These are phyloP conservation scores for Pseudophaeomoniella oleicola DNA, from an alignment of 2,329 filamentous ascomycete genomes.

Conservation along the genomic window DNA sequence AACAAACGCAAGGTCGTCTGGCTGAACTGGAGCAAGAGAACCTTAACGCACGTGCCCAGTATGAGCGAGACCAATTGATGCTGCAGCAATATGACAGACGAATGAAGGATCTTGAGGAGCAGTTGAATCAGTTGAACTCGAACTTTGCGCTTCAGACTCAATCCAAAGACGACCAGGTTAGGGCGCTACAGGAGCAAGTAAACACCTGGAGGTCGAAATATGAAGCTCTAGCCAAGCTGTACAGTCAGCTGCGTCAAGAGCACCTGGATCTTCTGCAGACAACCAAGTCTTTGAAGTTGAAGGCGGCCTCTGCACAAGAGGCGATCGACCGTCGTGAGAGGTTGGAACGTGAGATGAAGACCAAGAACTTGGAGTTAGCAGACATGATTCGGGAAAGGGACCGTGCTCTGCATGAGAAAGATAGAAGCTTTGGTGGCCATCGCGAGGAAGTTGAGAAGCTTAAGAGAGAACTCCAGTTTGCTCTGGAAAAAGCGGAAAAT, in stretches of 20 bases:
- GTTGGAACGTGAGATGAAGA: slow-evolving; percentile 94
- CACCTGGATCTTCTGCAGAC: slow-evolving; percentile 90
- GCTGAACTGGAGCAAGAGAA: slow-evolving; percentile 94
- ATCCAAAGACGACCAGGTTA: slow-evolving; percentile 90
- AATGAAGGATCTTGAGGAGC: slow-evolving; percentile 82
- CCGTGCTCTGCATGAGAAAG: slow-evolving; percentile 82
- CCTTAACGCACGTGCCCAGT: slow-evolving; percentile 82
- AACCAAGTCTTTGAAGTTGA: slow-evolving; percentile 90
- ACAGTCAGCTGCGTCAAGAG: slow-evolving; percentile 88
- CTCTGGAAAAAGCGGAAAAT: slow-evolving; percentile 81
- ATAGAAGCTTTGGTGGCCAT: slow-evolving; percentile 69
- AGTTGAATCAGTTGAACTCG: slow-evolving; percentile 65
- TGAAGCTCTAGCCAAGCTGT: slow-evolving; percentile 88
- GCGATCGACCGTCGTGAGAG: slow-evolving; percentile 91
- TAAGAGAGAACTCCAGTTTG: slow-evolving; percentile 83
- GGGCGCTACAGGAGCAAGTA: slow-evolving; percentile 85
- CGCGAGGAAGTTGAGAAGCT: slow-evolving; percentile 91
- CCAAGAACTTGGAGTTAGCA: slow-evolving; percentile 95
- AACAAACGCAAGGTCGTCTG: slow-evolving; percentile 89
- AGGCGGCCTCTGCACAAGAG: slow-evolving; percentile 92
- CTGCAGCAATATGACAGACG: slow-evolving; percentile 91
- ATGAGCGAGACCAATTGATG: slow-evolving; percentile 94
- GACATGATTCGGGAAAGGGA: slow-evolving; percentile 98
- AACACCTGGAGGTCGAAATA: slow-evolving; percentile 98
- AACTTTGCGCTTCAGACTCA: slow-evolving; percentile 73